These are phyloP conservation scores for Ceratocystis ficicola DNA, from an alignment of 2,329 filamentous ascomycete species.

Conservation along the genomic window DNA sequence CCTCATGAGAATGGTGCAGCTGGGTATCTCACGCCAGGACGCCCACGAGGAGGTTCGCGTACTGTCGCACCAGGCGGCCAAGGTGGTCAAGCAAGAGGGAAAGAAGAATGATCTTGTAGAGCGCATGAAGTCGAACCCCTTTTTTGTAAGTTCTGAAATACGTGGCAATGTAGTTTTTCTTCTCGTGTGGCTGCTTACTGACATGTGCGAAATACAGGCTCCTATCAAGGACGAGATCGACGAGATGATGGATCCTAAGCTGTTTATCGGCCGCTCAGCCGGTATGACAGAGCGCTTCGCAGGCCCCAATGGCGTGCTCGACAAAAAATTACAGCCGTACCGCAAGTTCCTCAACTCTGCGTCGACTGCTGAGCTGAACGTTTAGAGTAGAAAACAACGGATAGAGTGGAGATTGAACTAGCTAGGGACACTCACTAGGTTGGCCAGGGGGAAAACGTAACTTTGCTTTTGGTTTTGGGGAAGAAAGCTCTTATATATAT, in stretches of 20 bases:
- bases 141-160: constrained; percentile 42
- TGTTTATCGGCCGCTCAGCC: constrained; percentile 37
- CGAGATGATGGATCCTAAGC: constrained; percentile 49
- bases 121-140: constrained; percentile 57
- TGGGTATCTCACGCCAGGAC: constrained; percentile 62
- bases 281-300: constrained; percentile 38
- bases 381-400: constrained; percentile 25
- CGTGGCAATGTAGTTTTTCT: not conserved
- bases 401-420: not conserved
- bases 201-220: constrained; percentile 25
- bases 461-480: too few relatives aligned
- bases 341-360: constrained; percentile 29
- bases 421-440: not conserved
- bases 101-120: constrained; percentile 66
- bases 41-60: constrained; percentile 82
- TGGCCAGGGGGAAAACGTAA: too few relatives aligned
- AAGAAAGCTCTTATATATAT: too few relatives aligned
- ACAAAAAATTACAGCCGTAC: constrained; percentile 33
- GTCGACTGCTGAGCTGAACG: constrained; percentile 31
- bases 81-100: constrained; percentile 41
- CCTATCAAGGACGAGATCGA: constrained; percentile 59
- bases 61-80: constrained; percentile 61
- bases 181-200: not conserved
- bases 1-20: constrained; percentile 64
- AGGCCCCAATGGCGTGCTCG: constrained; percentile 31